Evolutionary conservation across 495 filamentous ascomycete genomes (phyloP).

Genomic region (Evernia prunastri): DNA sequence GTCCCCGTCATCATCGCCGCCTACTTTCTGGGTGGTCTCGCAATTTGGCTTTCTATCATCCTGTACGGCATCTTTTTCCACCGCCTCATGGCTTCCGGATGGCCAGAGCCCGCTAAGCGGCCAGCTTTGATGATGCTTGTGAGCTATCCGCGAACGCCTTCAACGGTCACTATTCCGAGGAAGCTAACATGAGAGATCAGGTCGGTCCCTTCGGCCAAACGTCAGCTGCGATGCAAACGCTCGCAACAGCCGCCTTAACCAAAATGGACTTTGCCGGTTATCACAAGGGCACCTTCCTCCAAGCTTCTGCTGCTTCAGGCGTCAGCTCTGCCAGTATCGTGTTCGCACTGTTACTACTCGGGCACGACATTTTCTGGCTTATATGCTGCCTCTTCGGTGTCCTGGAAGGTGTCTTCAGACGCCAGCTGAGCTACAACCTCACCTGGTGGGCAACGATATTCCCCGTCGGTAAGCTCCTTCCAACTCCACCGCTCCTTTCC

Average conservation of each 20-base stretch:
- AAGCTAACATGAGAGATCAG: not conserved
- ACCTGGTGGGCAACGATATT: constrained; percentile 5
- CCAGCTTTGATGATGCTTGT: constrained; percentile 2
- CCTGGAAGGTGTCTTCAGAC: not conserved
- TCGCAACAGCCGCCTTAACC: not conserved
- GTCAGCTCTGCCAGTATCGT: not conserved
- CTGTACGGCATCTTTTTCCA: constrained; percentile 2
- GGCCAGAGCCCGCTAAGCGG: constrained; percentile 3
- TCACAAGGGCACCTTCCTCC: not conserved
- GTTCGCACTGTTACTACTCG: not conserved
- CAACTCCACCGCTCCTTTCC: too few relatives aligned
- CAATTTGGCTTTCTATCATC: not conserved
- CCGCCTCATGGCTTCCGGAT: not conserved
- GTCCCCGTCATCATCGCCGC: constrained; percentile 8
- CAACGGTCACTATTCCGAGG: too few relatives aligned
- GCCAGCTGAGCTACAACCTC: not conserved
- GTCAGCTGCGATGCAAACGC: not conserved
- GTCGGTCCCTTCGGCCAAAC: constrained; percentile 1
- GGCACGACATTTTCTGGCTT: not conserved
- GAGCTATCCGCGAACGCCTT: not conserved
- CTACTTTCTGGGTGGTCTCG: not conserved
- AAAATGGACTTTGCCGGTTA: constrained; percentile 10
- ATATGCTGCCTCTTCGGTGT: not conserved
- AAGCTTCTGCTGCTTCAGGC: not conserved
- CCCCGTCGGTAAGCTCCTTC: not conserved